Evolutionary conservation across 169 alveolate genomes (phyloP), one percentile per base, ranked within the genome.

Genomic region (Plasmodium ovale): DNA sequence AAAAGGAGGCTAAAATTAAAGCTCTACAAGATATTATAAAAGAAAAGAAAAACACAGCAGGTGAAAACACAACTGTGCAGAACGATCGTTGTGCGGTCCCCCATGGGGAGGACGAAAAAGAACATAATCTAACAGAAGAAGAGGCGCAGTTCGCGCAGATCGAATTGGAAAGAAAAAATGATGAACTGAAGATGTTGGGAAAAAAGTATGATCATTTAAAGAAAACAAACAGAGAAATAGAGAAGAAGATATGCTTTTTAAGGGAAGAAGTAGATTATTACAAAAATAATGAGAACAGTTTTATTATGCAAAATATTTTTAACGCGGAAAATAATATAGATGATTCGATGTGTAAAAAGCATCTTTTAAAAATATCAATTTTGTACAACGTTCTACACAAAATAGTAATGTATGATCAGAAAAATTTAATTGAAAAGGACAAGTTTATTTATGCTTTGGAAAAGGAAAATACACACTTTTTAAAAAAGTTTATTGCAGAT

Each of bases 221-320:
- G 54, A 85, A 58, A 85, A 44, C 65, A 9, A 85, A 85, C 44
- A 85, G 9, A 19, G 91, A 68, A 21, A 85, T 85, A 68, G 74
- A 85, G 37, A 85, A 54, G 64, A 85, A 68, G 44, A 85, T 85
- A 44, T 56, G 33, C 12, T 85, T 69, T 64, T 59, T 85, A 58
- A 67, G 69, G 49, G 91, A 85, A 42, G 91, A 85, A 69, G 64
- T 69, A 14, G 91, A 85, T 85, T 68, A 85, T 68, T 85, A 85
- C 49, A 85, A 85, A 58, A 68, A 85, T 68, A 85, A 85, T 85
- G 91, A 85, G 44, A 85, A 85, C 33, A 68, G 91, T 68, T 68
- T 85, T 47, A 58, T 85, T 12, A 85, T 85, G 91, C 91, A 69
- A 58, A 85, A 85, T 27, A 68, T 85, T 37, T 85, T 85, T 85